Conservation (phyloP, 192 early-diverging fungal genomes). For the Entomortierella beljakovae region DNA sequence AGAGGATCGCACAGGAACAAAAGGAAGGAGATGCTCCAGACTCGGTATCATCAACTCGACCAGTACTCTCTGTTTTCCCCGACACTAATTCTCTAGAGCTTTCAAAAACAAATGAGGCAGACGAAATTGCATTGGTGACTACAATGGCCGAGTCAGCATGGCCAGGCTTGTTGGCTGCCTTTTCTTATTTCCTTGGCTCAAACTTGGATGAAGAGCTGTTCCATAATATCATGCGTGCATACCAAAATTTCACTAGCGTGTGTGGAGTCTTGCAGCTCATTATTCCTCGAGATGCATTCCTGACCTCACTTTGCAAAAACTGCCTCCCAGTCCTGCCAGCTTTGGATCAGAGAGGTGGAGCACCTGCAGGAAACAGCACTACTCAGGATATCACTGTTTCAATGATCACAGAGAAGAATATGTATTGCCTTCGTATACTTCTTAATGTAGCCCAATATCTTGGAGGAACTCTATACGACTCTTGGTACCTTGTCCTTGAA, state of each 20-base stretch:
- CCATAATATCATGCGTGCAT: conserved; percentile 72
- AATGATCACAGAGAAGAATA: conserved; percentile 79
- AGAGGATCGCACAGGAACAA: conserved; percentile 34
- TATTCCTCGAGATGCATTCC: conserved; percentile 86
- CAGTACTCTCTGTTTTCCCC: conserved; percentile 22
- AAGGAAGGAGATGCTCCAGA: conserved; percentile 16
- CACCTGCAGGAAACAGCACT: conserved; percentile 26
- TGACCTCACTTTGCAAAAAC: conserved; percentile 86
- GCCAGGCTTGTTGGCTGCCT: conserved; percentile 80
- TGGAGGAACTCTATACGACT: conserved; percentile 76
- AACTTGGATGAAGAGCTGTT: conserved; percentile 91
- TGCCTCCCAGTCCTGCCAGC: conserved; percentile 75
- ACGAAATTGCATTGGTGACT: conserved; percentile 70
- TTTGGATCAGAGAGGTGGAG: conserved; percentile 31
- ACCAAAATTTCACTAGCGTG: conserved; percentile 80
- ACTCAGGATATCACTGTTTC: conserved; percentile 16
- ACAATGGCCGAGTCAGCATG: conserved; percentile 87
- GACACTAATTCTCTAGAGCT: conserved; percentile 47
- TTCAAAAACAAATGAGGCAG: conserved; percentile 31
- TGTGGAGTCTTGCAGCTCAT: conserved; percentile 83
- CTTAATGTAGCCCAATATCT: conserved; percentile 80
- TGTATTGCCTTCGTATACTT: conserved; percentile 79
- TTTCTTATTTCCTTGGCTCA: conserved; percentile 79
- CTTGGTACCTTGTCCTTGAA: conserved; percentile 91
- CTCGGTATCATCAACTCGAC: background rate